Percentiles rank a stretch among this genome's conserved stretches.
These are phyloP conservation scores for Cordyceps farinosa DNA, from an alignment of 2,329 filamentous ascomycete genomes.

Conservation along the genomic window DNA sequence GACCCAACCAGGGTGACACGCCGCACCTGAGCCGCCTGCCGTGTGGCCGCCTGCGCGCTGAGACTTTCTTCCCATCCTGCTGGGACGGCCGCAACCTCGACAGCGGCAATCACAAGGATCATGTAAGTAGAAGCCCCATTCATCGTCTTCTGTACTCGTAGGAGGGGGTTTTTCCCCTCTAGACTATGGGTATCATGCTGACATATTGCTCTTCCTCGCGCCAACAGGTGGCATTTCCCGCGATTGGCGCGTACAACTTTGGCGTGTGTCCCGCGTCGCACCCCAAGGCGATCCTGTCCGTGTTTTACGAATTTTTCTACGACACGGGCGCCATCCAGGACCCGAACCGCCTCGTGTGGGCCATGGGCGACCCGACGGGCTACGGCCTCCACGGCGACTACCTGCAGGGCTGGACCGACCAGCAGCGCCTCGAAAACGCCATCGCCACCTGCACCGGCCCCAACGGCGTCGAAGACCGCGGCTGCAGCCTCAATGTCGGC, in stretches of 20 bases:
- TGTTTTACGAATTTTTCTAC: slow-evolving; percentile 47
- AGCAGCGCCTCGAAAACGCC: slow-evolving; percentile 25
- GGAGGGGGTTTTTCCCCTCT: too few species aligned
- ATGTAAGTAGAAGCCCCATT: slow-evolving; percentile 35
- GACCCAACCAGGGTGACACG: slow-evolving; percentile 37
- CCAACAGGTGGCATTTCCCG: slow-evolving; percentile 28
- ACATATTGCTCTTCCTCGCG: background rate
- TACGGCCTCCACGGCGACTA: slow-evolving; percentile 31
- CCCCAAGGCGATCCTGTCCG: slow-evolving; percentile 41
- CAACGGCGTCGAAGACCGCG: slow-evolving; percentile 23
- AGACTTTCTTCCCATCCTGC: slow-evolving; percentile 60
- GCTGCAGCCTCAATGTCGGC: slow-evolving; percentile 27
- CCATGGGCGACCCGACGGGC: slow-evolving; percentile 28
- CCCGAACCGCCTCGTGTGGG: slow-evolving; percentile 28
- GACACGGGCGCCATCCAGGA: slow-evolving; percentile 31
- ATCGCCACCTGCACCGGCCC: slow-evolving; percentile 28
- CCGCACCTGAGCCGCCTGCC: slow-evolving; percentile 48
- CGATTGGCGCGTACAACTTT: slow-evolving; percentile 27
- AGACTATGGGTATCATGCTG: background rate
- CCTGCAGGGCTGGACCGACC: slow-evolving; percentile 30
- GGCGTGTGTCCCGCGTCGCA: slow-evolving; percentile 38
- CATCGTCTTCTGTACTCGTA: too few species aligned
- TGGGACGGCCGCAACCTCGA: slow-evolving; percentile 60
- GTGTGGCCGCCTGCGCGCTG: slow-evolving; percentile 51
- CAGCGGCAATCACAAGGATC: slow-evolving; percentile 50